Evolutionary conservation across 495 filamentous ascomycete species (phyloP).

Genomic region (Aspergillus olivimuriae): DNA sequence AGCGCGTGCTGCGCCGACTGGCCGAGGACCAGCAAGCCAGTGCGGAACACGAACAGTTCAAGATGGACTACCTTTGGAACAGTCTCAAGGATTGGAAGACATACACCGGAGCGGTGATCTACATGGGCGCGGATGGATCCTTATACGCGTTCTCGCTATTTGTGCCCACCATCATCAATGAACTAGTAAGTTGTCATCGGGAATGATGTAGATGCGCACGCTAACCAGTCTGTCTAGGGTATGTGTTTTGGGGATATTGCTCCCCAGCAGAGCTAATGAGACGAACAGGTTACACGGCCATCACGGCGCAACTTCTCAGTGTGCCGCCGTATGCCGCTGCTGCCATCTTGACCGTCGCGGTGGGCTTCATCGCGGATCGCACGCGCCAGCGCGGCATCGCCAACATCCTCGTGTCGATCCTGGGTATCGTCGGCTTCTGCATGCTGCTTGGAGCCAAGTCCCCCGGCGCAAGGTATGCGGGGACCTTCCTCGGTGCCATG

Average conservation of each 20-base stretch:
- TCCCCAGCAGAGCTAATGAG: conserved; percentile 1
- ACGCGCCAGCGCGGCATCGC: conserved; percentile 71
- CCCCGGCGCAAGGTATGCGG: conserved; percentile 69
- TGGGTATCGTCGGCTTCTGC: conserved; percentile 72
- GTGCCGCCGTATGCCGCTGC: conserved; percentile 89
- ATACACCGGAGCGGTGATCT: conserved; percentile 67
- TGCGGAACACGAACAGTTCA: conserved; percentile 74
- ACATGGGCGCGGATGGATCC: conserved; percentile 64
- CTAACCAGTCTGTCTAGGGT: too few species aligned
- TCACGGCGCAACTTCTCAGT: conserved; percentile 70
- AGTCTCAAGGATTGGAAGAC: conserved; percentile 85
- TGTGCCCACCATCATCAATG: conserved; percentile 74
- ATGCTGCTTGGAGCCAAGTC: conserved; percentile 63
- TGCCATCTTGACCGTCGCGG: conserved; percentile 63
- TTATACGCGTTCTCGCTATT: conserved; percentile 92
- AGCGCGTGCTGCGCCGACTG: conserved; percentile 67
- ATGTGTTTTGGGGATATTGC: not conserved
- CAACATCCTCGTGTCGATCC: conserved; percentile 64
- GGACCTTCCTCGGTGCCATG: conserved; percentile 76
- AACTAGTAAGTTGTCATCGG: conserved; percentile 44
- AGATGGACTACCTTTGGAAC: conserved; percentile 67
- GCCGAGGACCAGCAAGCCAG: conserved; percentile 70
- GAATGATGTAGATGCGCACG: too few species aligned
- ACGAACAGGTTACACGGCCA: conserved; percentile 58
- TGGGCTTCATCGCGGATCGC: conserved; percentile 76